Conservation (phyloP, 306 rosid species). For the Dicorynia guianensis region DNA sequence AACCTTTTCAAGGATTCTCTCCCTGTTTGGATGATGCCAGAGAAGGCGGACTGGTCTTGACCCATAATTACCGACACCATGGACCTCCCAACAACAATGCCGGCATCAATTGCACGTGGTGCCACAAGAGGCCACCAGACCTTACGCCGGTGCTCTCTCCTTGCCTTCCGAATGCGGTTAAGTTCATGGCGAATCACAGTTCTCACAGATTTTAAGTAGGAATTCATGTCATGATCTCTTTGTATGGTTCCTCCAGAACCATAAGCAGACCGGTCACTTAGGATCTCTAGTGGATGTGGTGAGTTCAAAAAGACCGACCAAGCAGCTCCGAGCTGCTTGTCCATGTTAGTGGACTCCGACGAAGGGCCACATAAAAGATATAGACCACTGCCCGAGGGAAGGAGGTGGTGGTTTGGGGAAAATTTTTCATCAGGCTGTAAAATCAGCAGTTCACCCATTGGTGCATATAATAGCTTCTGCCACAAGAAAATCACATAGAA, state of each 20-base stretch:
- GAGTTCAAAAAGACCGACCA: constrained; percentile 74
- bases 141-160: constrained; percentile 69
- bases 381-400: constrained; percentile 89
- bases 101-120: constrained; percentile 41
- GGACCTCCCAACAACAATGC: constrained; percentile 60
- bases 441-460: constrained; percentile 90
- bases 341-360: constrained; percentile 53
- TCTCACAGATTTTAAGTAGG: constrained; percentile 70
- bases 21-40: constrained; percentile 68
- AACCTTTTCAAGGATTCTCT: constrained; percentile 73
- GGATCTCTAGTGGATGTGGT: constrained; percentile 93
- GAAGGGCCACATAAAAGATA: constrained; percentile 62
- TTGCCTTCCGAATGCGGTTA: constrained; percentile 60
- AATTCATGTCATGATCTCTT: constrained; percentile 92
- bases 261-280: constrained; percentile 84
- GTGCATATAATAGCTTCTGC: constrained; percentile 81
- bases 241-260: constrained; percentile 85
- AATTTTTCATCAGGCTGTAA: constrained; percentile 91
- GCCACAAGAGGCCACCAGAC: constrained; percentile 79
- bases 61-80: constrained; percentile 48
- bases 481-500: constrained; percentile 6
- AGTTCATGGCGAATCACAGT: constrained; percentile 83
- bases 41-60: constrained; percentile 60
- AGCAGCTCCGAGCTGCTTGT: constrained; percentile 77
- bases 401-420: constrained; percentile 85